Base-by-base conservation (phyloP, 2,329 filamentous ascomycete genomes). In the Stachybotrys chlorohalonatus region DNA sequence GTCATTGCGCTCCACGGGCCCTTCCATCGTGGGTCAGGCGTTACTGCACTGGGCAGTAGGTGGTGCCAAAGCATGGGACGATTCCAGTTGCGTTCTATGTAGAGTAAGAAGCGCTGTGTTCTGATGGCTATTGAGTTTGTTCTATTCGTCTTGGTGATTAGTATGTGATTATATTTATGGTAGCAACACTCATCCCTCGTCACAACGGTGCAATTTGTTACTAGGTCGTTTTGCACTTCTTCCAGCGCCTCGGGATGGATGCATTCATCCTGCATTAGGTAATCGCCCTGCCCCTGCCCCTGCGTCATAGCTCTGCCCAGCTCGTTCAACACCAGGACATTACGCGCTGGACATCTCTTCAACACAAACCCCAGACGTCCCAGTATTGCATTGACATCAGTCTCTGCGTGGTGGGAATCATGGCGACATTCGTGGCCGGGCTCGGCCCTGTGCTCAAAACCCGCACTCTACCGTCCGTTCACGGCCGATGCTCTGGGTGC, bases 351-450 rank as follows among this genome's bases (percentile, higher is more conserved):
- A 4, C 24, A 24, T 24, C 24, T 24, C 24, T 4, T 2, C 24
- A 24, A 24, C 24, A 24, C 24, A 24, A 24, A 2, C 24, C 24
- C 24, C 24, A 24, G 24, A 2, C 24, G 24, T 24, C 24, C 24
- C 24, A 24, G 24, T 24, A 24, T 24, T 24, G 24, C 24, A 24
- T 2, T 24, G 24, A 4, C 36, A 42, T 42, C 36, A 13, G 36
- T 13, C 36, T 9, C 36, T 9, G 13, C 8, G 9, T 42, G 8
- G 36, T 13, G 9, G 8, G 36, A 9, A 13, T 13, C 58, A 59
- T 60, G 57, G 64, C 66, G 56, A 66, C 65, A 57, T 65, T 72
- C 58, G 65, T 65, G 55, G 60, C 67, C 59, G 67, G 70, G 57
- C 63, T 66, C 58, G 64, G 68, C 58, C 70, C 64, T 56, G 62